Conservation (phyloP, 108 stramenopile genomes). For the Chaetoceros tenuissimus region DNA sequence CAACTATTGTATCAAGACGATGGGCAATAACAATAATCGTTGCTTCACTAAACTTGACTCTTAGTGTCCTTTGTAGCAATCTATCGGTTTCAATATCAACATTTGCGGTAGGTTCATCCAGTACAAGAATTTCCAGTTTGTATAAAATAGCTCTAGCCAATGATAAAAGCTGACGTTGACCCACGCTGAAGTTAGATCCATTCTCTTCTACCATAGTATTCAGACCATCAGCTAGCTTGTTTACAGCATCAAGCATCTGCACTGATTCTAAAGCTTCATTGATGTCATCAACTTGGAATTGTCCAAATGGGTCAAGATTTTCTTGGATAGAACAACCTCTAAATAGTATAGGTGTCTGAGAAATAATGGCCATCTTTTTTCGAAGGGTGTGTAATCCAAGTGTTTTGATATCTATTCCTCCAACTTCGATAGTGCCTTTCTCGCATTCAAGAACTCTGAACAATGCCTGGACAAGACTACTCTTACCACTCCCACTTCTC, state of each 20-base stretch:
- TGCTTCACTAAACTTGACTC: constrained; percentile 48
- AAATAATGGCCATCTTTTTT: constrained; percentile 79
- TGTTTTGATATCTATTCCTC: constrained; percentile 73
- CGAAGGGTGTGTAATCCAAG: constrained; percentile 85
- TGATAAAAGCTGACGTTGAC: constrained; percentile 92
- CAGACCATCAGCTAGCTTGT: constrained; percentile 47
- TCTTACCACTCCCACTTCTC: constrained; percentile 62
- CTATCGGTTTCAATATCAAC: constrained; percentile 82
- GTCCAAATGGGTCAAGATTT: constrained; percentile 90
- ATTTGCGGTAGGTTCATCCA: constrained; percentile 91
- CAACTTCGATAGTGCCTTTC: constrained; percentile 68
- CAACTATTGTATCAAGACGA: constrained; percentile 89
- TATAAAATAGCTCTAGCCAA: constrained; percentile 86
- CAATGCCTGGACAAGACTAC: constrained; percentile 57
- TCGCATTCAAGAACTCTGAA: constrained; percentile 78
- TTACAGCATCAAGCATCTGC: constrained; percentile 62
- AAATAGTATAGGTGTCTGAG: constrained; percentile 89
- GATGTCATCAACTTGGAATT: constrained; percentile 41
- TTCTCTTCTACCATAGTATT: constrained; percentile 78
- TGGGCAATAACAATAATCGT: constrained; percentile 94
- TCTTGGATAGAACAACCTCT: constrained; percentile 83
- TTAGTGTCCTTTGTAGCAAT: constrained; percentile 71
- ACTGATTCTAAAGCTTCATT: constrained; percentile 41
- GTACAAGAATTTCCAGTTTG: constrained; percentile 65
- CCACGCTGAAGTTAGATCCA: constrained; percentile 87